Conservation (phyloP, 208 protist species). For the Herpetomonas tarakana region DNA sequence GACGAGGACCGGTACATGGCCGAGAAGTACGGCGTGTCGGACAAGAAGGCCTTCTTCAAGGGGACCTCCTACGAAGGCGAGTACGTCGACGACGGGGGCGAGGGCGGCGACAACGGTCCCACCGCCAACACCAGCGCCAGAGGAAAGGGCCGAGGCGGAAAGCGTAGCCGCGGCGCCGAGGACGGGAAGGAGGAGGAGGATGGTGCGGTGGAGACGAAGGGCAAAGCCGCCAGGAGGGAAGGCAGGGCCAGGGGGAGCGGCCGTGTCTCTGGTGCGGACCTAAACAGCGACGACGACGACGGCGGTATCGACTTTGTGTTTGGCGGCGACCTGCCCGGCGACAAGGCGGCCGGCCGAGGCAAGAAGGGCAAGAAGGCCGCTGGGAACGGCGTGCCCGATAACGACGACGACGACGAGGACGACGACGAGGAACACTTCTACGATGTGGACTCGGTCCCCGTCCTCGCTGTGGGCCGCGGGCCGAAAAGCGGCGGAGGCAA, state of each 20-base stretch:
- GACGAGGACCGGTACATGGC: slow-evolving; percentile 78
- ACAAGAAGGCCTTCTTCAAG: slow-evolving; percentile 81
- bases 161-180: slow-evolving; percentile 8
- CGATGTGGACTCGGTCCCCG: slow-evolving; percentile 46
- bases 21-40: slow-evolving; percentile 65
- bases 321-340: slow-evolving; percentile 1
- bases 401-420: slow-evolving; percentile 37
- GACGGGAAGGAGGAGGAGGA: slow-evolving; percentile 18
- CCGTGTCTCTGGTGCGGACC: neutral
- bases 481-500: neutral
- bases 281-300: slow-evolving; percentile 11
- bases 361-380: slow-evolving; percentile 10
- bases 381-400: slow-evolving; percentile 3
- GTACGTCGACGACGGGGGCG: slow-evolving; percentile 18
- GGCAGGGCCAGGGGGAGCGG: neutral
- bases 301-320: slow-evolving; percentile 14
- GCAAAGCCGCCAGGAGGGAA: slow-evolving; percentile 13
- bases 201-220: slow-evolving; percentile 6
- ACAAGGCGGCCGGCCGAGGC: slow-evolving; percentile 14
- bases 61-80: slow-evolving; percentile 68
- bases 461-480: slow-evolving; percentile 1
- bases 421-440: slow-evolving; percentile 50
- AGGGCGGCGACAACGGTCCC: slow-evolving; percentile 15
- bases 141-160: too few species aligned
- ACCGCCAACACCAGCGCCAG: neutral